Percentiles rank a stretch among this genome's conserved stretches.
phyloP scores from a whole-genome alignment of 2,329 filamentous ascomycete genomes.

The Aspergillus sp. region DNA sequence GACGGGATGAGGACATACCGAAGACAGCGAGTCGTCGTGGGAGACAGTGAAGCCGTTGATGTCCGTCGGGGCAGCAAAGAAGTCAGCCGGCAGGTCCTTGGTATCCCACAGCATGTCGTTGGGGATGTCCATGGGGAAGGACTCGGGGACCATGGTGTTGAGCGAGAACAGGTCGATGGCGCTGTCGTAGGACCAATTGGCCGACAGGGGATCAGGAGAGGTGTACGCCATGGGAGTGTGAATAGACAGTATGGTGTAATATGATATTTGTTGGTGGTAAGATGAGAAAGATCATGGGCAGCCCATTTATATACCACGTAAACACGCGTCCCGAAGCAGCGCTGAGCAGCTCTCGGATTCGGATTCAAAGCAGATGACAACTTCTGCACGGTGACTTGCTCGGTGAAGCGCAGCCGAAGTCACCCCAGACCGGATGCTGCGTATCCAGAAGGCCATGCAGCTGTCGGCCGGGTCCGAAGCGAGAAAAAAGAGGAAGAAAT shows the following conservation, averaged over 20 bases:
- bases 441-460: constrained; percentile 16
- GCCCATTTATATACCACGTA: background rate
- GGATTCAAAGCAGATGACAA: background rate
- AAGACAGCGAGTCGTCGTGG: constrained; percentile 32
- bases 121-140: constrained; percentile 31
- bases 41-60: constrained; percentile 35
- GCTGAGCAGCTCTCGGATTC: too few species aligned
- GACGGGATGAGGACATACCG: constrained; percentile 12
- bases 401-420: constrained; percentile 22
- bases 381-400: constrained; percentile 9
- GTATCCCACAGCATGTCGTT: constrained; percentile 30
- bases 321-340: background rate
- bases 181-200: constrained; percentile 38
- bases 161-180: constrained; percentile 36
- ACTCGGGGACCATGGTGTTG: constrained; percentile 32
- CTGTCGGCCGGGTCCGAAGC: constrained; percentile 23
- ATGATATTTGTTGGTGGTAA: background rate
- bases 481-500: background rate
- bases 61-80: constrained; percentile 28
- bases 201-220: constrained; percentile 33
- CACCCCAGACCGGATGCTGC: constrained; percentile 26
- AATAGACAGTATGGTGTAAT: background rate
- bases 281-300: background rate
- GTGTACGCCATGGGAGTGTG: constrained; percentile 6
- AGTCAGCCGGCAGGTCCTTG: constrained; percentile 32